These are phyloP conservation scores for Rhipidocladum racemiflorum DNA, from an alignment of 176 grass and related monocot species.

Conservation along the genomic window DNA sequence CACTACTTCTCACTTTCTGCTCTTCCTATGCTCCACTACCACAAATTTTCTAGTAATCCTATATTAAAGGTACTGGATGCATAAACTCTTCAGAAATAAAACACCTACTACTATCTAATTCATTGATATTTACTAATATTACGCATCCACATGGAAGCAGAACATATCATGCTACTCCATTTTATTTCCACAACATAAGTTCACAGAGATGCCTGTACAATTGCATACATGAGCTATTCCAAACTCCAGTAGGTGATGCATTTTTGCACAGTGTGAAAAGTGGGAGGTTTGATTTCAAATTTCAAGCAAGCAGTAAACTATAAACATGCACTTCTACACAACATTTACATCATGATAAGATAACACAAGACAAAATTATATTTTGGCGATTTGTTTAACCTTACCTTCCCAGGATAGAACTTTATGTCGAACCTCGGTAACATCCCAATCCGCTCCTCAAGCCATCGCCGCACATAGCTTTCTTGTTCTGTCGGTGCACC, in stretches of 20 bases:
- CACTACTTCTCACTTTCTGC: not conserved
- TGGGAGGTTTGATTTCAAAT: not conserved
- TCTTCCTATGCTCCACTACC: not conserved
- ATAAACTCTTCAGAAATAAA: not conserved
- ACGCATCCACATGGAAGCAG: not conserved
- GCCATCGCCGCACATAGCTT: constrained; percentile 67
- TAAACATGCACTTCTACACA: not conserved
- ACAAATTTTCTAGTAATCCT: not conserved
- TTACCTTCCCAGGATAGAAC: constrained; percentile 95
- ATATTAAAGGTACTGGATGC: not conserved
- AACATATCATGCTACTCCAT: not conserved
- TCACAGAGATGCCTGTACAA: not conserved
- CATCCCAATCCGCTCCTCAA: constrained; percentile 65
- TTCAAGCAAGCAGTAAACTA: not conserved
- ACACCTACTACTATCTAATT: not conserved
- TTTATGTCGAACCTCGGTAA: constrained; percentile 58
- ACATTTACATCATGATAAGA: constrained; percentile 8
- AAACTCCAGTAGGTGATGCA: not conserved
- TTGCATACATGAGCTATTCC: not conserved
- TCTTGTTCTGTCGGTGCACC: constrained; percentile 62
- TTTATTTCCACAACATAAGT: not conserved
- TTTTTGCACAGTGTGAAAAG: not conserved
- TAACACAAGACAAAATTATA: not conserved
- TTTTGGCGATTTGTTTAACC: not conserved
- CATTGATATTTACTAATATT: not conserved